Evolutionary conservation across 2,329 filamentous ascomycete genomes (phyloP).

Genomic region (Botryotinia calthae): DNA sequence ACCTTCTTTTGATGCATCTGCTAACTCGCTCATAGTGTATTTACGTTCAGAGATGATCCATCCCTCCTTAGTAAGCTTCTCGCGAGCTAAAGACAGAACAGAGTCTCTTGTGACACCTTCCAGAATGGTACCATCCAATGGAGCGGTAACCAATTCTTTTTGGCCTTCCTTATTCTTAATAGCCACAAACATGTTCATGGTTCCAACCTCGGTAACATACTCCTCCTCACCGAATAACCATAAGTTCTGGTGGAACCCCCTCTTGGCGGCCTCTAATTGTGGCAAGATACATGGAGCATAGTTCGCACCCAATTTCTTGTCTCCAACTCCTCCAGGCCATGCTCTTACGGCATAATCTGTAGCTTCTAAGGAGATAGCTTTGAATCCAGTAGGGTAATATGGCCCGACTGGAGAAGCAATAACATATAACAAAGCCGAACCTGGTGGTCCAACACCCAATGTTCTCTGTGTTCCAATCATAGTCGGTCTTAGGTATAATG

Average conservation of each 20-base stretch:
- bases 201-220: slow-evolving; percentile 94
- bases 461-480: slow-evolving; percentile 97
- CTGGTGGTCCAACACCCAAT: slow-evolving; percentile 87
- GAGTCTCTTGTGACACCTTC: slow-evolving; percentile 94
- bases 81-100: slow-evolving; percentile 78
- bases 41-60: slow-evolving; percentile 89
- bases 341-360: slow-evolving; percentile 95
- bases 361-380: slow-evolving; percentile 91
- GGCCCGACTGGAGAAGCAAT: slow-evolving; percentile 96
- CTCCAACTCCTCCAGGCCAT: slow-evolving; percentile 95
- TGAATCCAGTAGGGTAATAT: slow-evolving; percentile 98
- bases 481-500: slow-evolving; percentile 90
- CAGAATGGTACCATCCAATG: slow-evolving; percentile 92
- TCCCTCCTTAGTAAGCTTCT: slow-evolving; percentile 78
- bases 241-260: slow-evolving; percentile 96
- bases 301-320: slow-evolving; percentile 98
- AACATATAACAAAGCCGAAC: slow-evolving; percentile 86
- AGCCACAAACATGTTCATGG: slow-evolving; percentile 96
- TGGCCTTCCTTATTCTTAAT: slow-evolving; percentile 81
- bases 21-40: slow-evolving; percentile 84
- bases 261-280: slow-evolving; percentile 84
- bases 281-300: slow-evolving; percentile 99
- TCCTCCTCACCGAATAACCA: slow-evolving; percentile 97
- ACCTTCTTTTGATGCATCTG: slow-evolving; percentile 78
- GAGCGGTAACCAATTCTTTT: slow-evolving; percentile 91